phyloP scores from a whole-genome alignment of 2,329 filamentous ascomycete species.

The Daldinia sp. region DNA sequence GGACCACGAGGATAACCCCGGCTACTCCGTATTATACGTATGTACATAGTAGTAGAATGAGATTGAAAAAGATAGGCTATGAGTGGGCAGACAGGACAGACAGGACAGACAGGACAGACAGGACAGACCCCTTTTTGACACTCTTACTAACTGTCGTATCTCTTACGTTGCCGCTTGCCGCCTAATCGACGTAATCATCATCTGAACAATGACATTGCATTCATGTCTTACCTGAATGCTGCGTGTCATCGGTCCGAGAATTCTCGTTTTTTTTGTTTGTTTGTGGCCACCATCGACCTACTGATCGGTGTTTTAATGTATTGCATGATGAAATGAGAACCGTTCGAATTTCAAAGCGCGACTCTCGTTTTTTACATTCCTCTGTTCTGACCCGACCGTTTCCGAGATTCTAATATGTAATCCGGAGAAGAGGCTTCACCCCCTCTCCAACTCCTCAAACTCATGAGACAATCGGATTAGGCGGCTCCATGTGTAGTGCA shows the following conservation, averaged over 20 bases:
- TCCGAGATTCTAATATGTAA: background rate
- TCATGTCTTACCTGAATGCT: slow-evolving; percentile 4
- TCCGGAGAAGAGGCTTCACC: background rate
- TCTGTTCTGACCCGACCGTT: background rate
- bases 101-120: too few relatives aligned
- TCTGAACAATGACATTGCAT: slow-evolving; percentile 5
- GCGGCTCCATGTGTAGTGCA: slow-evolving; percentile 23
- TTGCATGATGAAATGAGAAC: background rate
- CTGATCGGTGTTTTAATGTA: background rate
- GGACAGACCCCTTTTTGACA: slow-evolving; percentile 4
- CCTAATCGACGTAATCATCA: background rate
- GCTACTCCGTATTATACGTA: slow-evolving; percentile 7
- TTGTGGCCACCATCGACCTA: background rate
- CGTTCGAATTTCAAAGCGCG: background rate
- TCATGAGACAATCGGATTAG: slow-evolving; percentile 4
- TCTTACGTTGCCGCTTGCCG: background rate
- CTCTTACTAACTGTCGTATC: background rate
- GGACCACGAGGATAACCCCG: slow-evolving; percentile 6
- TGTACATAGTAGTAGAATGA: too few relatives aligned
- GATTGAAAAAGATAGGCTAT: slow-evolving; percentile 5
- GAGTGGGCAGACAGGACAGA: background rate
- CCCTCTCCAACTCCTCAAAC: background rate
- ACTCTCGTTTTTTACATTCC: background rate
- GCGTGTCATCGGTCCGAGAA: slow-evolving; percentile 1
- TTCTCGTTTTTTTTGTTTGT: background rate